Evolutionary conservation across 2,329 filamentous ascomycete genomes (phyloP), one percentile per base, ranked within the genome.

Genomic region (Hortaea sp.): DNA sequence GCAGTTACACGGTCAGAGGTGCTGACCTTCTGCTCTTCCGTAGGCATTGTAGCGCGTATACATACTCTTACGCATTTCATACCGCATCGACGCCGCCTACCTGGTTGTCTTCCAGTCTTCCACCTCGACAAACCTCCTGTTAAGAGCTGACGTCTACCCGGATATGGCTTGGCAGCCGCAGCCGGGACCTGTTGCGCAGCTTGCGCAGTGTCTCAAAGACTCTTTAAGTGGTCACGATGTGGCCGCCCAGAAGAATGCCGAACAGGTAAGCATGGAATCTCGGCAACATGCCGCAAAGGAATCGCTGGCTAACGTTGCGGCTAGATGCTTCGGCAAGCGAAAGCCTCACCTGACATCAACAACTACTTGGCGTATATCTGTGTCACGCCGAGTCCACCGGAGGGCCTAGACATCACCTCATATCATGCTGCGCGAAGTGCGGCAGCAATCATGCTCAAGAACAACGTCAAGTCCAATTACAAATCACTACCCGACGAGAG

Each of bases 361-460:
- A 97, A 97, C 70, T 98, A 98, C 67, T 81, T 98, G 39, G 85
- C 87, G 57, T 95, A 85, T 67, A 78, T 98, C 52, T 87, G 94
- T 67, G 87, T 85, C 49, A 88, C 78, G 57, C 65, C 79, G 47
- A 75, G 81, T 53, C 71, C 69, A 45, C 79, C 84, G 41, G 67
- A 72, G 53, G 80, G 73, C 52, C 71, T 85, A 62, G 71, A 72
- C 56, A 77, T 78, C 57, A 77, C 74, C 44, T 60, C 72, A 55
- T 82, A 88, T 70, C 78, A 84, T 64, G 71, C 87, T 43, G 83
- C 94, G 50, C 84, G 92, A 53, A 85, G 86, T 50, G 85, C 90
- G 7, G 89, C 90, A 28, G 89, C 86, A 46, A 82, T 97, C 61
- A 92, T 95, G 79, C 76, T 98, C 55, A 98, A 97, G 72, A 97